These are phyloP conservation scores for Areca catechu DNA, from an alignment of 176 grass and related monocot genomes.

Conservation along the genomic window DNA sequence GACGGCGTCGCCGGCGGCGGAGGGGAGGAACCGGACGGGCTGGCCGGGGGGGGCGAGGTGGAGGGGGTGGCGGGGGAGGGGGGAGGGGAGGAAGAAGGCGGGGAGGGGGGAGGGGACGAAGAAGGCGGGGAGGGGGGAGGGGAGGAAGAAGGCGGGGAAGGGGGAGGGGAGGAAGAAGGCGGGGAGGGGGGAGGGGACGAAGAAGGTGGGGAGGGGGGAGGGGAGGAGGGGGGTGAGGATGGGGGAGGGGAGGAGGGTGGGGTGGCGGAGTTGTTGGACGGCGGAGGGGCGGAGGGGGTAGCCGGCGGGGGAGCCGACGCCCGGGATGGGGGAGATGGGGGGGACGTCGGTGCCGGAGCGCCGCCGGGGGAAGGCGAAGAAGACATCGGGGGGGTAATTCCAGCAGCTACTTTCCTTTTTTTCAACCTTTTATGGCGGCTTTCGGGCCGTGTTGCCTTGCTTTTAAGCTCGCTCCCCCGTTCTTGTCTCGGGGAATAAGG, in stretches of 20 bases:
- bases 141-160: background rate
- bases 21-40: background rate
- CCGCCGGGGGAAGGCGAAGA: background rate
- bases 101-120: background rate
- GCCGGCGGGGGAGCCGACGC: constrained; percentile 11
- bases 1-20: constrained; percentile 10
- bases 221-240: background rate
- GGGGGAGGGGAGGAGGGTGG: no score
- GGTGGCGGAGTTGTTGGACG: no score
- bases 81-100: background rate
- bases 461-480: no score
- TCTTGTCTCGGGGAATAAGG: no score
- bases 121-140: background rate
- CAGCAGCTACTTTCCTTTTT: no score
- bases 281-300: no score
- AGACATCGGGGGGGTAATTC: no score
- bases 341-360: constrained; percentile 9
- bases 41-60: background rate
- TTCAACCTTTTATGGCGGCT: no score
- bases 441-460: no score
- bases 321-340: constrained; percentile 13
- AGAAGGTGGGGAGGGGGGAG: constrained; percentile 4
- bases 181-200: background rate
- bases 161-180: background rate
- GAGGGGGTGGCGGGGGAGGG: no score